phyloP scores from a whole-genome alignment of 2,329 filamentous ascomycete species.

The Lecanicillium sp. region DNA sequence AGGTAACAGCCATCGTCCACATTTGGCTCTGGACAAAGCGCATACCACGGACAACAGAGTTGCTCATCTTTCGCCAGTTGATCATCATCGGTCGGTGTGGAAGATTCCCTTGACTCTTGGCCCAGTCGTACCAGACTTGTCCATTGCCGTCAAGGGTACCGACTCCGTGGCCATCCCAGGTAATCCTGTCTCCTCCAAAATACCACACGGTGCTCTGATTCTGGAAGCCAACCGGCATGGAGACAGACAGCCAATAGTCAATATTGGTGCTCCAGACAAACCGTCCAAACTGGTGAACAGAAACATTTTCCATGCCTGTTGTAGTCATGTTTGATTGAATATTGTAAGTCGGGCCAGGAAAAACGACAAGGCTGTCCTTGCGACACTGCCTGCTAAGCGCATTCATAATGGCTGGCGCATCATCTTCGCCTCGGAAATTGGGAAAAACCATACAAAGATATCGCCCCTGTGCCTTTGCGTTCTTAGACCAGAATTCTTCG shows the following conservation, averaged over 20 bases:
- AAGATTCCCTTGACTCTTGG: slow-evolving; percentile 33
- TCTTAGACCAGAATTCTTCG: neutral
- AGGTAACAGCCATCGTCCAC: slow-evolving; percentile 49
- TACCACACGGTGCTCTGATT: slow-evolving; percentile 47
- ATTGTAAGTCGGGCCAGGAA: slow-evolving; percentile 24
- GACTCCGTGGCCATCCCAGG: slow-evolving; percentile 37
- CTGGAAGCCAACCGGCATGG: slow-evolving; percentile 43
- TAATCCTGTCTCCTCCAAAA: slow-evolving; percentile 43
- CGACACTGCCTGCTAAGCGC: slow-evolving; percentile 23
- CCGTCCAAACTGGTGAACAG: slow-evolving; percentile 34
- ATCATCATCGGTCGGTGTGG: slow-evolving; percentile 44
- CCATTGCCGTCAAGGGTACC: slow-evolving; percentile 53
- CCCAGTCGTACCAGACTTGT: slow-evolving; percentile 49
- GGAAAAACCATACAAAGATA: slow-evolving; percentile 20
- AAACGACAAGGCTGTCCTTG: slow-evolving; percentile 20
- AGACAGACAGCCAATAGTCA: slow-evolving; percentile 42
- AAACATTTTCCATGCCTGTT: slow-evolving; percentile 22
- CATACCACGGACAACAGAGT: slow-evolving; percentile 39
- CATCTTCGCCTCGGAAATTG: slow-evolving; percentile 17
- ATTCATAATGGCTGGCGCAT: slow-evolving; percentile 21
- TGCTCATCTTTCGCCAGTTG: slow-evolving; percentile 31
- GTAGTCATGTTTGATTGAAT: slow-evolving; percentile 27
- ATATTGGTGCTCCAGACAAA: slow-evolving; percentile 36
- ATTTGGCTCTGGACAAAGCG: slow-evolving; percentile 50
- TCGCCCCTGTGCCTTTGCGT: neutral